Evolutionary conservation across 2,329 filamentous ascomycete genomes (phyloP).

Genomic region (Septoria petroselini): DNA sequence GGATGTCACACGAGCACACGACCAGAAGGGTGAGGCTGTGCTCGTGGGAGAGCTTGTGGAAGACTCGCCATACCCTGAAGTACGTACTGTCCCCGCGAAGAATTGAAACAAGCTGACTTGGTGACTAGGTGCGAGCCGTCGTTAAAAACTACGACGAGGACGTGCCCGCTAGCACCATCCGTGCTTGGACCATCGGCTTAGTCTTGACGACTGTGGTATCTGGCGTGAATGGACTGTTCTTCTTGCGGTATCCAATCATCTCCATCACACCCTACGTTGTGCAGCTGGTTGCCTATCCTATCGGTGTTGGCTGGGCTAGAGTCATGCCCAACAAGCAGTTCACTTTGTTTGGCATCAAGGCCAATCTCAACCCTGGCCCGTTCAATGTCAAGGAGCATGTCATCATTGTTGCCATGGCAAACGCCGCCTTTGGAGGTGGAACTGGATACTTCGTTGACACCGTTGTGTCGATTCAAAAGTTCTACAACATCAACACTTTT

Average conservation of each 20-base stretch:
- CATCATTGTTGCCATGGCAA: constrained; percentile 39
- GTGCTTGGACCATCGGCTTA: constrained; percentile 62
- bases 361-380: constrained; percentile 46
- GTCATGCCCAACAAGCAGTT: constrained; percentile 46
- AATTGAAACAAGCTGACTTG: neutral
- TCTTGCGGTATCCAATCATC: constrained; percentile 83
- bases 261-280: constrained; percentile 85
- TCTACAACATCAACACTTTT: constrained; percentile 69
- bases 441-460: constrained; percentile 31
- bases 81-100: constrained; percentile 39
- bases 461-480: constrained; percentile 49
- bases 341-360: constrained; percentile 56
- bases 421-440: constrained; percentile 50
- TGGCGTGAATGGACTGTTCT: constrained; percentile 73
- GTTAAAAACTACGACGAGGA: constrained; percentile 65
- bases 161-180: constrained; percentile 62
- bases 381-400: constrained; percentile 44
- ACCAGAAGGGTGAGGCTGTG: constrained; percentile 56
- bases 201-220: constrained; percentile 62
- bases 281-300: constrained; percentile 75
- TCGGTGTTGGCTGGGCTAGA: constrained; percentile 67
- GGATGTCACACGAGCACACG: constrained; percentile 53
- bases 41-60: constrained; percentile 61
- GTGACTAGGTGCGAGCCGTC: constrained; percentile 50
- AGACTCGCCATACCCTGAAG: constrained; percentile 66